A percentile compares a stretch with the other conserved stretches of the same genome.
phyloP scores from a whole-genome alignment of 148 eudicot species.

The Arbutus unedo region DNA sequence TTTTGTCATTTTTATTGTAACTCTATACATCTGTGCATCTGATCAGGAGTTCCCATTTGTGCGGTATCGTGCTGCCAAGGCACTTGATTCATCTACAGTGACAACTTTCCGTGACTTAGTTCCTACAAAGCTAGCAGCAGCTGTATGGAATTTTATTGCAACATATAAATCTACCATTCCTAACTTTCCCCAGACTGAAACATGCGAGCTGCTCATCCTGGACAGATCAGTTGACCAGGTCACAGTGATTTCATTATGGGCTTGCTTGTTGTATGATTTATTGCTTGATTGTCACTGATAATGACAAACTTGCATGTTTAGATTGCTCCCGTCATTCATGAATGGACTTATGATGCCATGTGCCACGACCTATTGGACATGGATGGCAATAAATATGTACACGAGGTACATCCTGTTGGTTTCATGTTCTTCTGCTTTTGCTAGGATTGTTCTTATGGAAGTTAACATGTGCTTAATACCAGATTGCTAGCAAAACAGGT shows the following conservation, averaged over 20 bases:
- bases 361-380: constrained; percentile 90
- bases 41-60: constrained; percentile 80
- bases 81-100: constrained; percentile 34
- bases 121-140: constrained; percentile 77
- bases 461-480: constrained; percentile 13
- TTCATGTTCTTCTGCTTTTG: constrained; percentile 2
- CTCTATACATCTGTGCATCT: constrained; percentile 21
- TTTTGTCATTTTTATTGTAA: constrained; percentile 10
- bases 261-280: constrained; percentile 12
- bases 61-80: constrained; percentile 62
- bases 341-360: constrained; percentile 99
- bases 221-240: constrained; percentile 97
- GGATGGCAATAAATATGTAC: constrained; percentile 83
- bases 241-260: neutral
- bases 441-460: constrained; percentile 14
- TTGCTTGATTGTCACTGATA: constrained; percentile 14
- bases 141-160: constrained; percentile 63
- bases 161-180: constrained; percentile 67
- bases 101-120: constrained; percentile 48
- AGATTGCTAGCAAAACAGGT: constrained; percentile 78
- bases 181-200: constrained; percentile 78
- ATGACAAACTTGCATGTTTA: constrained; percentile 26
- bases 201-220: constrained; percentile 88
- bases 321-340: constrained; percentile 99
- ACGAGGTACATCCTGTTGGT: constrained; percentile 59